Evolutionary conservation across 495 filamentous ascomycete species (phyloP).

Genomic region (Annulohypoxylon moriforme): DNA sequence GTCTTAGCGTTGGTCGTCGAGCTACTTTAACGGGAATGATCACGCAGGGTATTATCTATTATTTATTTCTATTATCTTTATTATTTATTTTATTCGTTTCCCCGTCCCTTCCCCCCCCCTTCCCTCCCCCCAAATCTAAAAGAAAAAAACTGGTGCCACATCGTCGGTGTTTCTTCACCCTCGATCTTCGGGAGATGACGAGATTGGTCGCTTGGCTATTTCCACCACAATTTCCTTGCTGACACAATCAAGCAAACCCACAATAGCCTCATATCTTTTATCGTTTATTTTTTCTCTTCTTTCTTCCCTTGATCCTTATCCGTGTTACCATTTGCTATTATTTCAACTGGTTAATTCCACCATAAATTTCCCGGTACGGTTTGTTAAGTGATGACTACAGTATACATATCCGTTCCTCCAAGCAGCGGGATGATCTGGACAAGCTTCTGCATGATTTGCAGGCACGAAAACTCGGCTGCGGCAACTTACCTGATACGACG

Average conservation of each 20-base stretch:
- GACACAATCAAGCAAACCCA: conserved; percentile 30
- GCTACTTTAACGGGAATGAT: conserved; percentile 43
- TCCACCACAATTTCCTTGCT: conserved; percentile 44
- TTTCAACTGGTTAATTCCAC: conserved; percentile 7
- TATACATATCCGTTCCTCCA: conserved; percentile 2
- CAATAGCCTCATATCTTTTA: conserved; percentile 25
- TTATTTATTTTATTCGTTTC: conserved; percentile 6
- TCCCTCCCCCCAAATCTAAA: conserved; percentile 38
- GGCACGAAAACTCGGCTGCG: conserved; percentile 33
- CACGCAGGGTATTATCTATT: not conserved
- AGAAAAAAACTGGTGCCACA: conserved; percentile 47
- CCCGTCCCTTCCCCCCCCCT: not conserved
- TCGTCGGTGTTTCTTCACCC: conserved; percentile 50
- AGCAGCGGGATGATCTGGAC: conserved; percentile 34
- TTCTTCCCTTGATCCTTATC: not conserved
- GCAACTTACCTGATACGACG: conserved; percentile 37
- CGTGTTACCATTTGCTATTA: not conserved
- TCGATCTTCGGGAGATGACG: conserved; percentile 53
- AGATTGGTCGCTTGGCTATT: conserved; percentile 48
- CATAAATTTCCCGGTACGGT: not conserved
- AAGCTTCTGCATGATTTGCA: conserved; percentile 44
- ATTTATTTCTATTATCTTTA: not conserved
- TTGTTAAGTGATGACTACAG: not conserved
- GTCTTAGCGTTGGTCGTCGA: conserved; percentile 28
- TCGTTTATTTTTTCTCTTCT: not conserved